Base-by-base conservation (phyloP, 495 filamentous ascomycete species). In the Daldinia grandis region DNA sequence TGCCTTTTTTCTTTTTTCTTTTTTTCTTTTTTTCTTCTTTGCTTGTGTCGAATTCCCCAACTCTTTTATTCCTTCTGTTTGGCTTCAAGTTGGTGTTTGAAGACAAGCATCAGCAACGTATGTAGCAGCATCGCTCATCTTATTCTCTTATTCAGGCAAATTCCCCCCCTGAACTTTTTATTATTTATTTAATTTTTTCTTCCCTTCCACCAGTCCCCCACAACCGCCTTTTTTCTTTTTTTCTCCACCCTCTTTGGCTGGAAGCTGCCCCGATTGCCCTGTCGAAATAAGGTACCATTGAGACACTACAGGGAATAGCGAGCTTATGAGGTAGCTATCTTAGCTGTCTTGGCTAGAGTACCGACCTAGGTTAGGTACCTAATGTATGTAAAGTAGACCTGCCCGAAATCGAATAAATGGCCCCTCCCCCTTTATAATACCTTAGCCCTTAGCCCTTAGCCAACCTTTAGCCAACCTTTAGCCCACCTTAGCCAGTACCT, bases 191-290 rank as follows among this genome's bases (percentile, higher is more conserved):
- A 33, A 17, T 59, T 58, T 68, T 37, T 55, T 33, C 47, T 37
- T 30, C 24, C 15, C 19, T 47, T 59, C 21, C 17, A 9, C 7
- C 37, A 40, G 47, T 66, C 31, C 68, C 58, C 68, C 58, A 62
- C 69, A 66, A 51, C 25, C 6, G 10, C 5, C 25, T 7, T 30
- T 53, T 21, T 42, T 42, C 14, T 42, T 42, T 42, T 25, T 50
- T 53, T 30, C 59, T 56, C 64, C 69, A 58, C 64, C 63, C 25
- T 3, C 21, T n/a, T 53, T 53, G 49, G 38, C 69, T 64, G 64
- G 64, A 72, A 72, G 64, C 60, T 61, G 69, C 65, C 64, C 63
- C 64, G 64, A 68, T 68, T 72, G 69, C 58, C 49, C 60, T 68
- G 33, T 24, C 55, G 14, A 50, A 31, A 64, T 72, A 68, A 72